Conservation (phyloP, 140 eudicot species). For the Ambrosia hybrid region DNA sequence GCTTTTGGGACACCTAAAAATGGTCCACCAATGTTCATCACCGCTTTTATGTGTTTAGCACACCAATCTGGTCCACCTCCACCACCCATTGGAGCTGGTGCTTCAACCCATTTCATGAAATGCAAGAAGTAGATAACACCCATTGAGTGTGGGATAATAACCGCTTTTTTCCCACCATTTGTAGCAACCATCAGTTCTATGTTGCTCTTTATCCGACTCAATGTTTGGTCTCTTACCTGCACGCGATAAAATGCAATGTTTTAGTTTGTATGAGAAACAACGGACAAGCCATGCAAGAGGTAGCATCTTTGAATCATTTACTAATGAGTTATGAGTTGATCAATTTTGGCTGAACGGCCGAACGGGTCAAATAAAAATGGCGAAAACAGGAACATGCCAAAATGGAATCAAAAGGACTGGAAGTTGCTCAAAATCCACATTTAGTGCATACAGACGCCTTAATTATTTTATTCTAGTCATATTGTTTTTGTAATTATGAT, state of each 20-base stretch:
- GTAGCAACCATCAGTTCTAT: constrained; percentile 96
- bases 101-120: constrained; percentile 99
- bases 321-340: not conserved
- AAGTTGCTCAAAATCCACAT: not conserved
- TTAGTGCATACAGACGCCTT: not conserved
- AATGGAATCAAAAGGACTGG: not conserved
- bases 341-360: not conserved
- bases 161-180: constrained; percentile 85
- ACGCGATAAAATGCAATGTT: constrained; percentile 9
- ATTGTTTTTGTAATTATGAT: constrained; percentile 6
- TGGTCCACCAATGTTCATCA: constrained; percentile 96
- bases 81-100: constrained; percentile 98
- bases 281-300: not conserved
- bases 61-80: constrained; percentile 99
- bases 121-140: constrained; percentile 90
- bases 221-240: constrained; percentile 87
- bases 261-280: constrained; percentile 4
- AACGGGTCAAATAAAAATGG: not conserved
- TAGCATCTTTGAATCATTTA: not conserved
- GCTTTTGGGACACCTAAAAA: constrained; percentile 96
- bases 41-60: constrained; percentile 86
- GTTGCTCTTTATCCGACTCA: constrained; percentile 86
- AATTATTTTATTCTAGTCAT: not conserved
- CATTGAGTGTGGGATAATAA: constrained; percentile 92
- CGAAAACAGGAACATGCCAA: not conserved